Evolutionary conservation across 2,329 filamentous ascomycete species (phyloP), one percentile per base, ranked within the genome.

Genomic region (Xylaria multiplex): DNA sequence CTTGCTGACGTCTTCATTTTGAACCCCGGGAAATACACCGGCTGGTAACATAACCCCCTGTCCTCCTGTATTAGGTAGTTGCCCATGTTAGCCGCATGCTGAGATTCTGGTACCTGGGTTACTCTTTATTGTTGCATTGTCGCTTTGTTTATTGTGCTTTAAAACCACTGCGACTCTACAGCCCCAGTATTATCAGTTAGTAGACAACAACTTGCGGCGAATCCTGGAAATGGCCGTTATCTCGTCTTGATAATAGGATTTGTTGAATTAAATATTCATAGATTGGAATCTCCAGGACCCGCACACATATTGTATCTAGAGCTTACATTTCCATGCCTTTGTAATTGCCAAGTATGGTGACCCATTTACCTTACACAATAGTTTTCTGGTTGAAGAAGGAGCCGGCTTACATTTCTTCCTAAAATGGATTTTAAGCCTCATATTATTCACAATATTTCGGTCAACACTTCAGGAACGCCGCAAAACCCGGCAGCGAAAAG

Each of bases 1-100:
- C 40, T 58, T 62, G 63, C 63, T 65, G 63, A 65, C 59, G 54
- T 16, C 24, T 22, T 46, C 3, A 24, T 35, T 58, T 54, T 2
- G 5, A 43, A 35, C 6, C 6, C n/a, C 37, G 19, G 32, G 16
- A 24, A 16, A 19, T 56, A 46, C 16, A 7, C 22, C 48, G 16
- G 22, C n/a, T 42, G 24, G 14, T 13, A 43, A 30, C 13, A 49
- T 48, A n/a, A 7, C 11, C 27, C 22, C 45, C 7, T 52, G 40
- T 11, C 30, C 52, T 3, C 27, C 5, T 22, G 6, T 35, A n/a
- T 52, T 16, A 3, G 16, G 24, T n/a, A 32, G 32, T 14, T 49
- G 11, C 2, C 16, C 8, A 11, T 40, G 22, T 42, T 50, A 50
- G 35, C 52, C 19, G 13, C 5, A 5, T 14, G 8, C 16, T 54